Evolutionary conservation across 2,329 filamentous ascomycete species (phyloP), one percentile per base, ranked within the genome.

Genomic region (Alternaria brassicicola): DNA sequence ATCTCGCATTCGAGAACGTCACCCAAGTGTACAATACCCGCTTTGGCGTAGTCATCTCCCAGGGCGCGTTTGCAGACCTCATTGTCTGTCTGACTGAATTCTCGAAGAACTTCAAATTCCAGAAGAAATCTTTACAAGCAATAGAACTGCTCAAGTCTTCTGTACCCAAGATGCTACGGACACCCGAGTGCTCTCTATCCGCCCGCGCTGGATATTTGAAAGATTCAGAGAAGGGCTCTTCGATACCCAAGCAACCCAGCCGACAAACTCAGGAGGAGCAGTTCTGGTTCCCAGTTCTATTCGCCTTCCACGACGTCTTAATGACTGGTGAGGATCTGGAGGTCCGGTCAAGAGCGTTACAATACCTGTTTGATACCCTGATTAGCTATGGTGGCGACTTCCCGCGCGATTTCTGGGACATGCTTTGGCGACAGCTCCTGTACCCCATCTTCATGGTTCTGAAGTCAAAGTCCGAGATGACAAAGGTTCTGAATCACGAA

Each of bases 241-340:
- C 82, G 17, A 78, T 86, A 55, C 81, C 84, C 2, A 86, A 85
- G 72, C 87, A 89, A 59, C 88, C 88, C 55, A 90, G 83, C 56
- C 89, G 90, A 52, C 96, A 96, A 43, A 96, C 93, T 4, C 88
- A 95, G 63, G 96, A 99, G 76, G 95, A 98, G 76, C 93, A 96
- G 35, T 99, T 93, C 78, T 99, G 95, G 95, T 99, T 99, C 78
- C 95, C 95, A 0, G 91, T 99, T 6, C 83, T 99, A 28, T 98
- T 99, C 74, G 94, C 96, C 3, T 99, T 99, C 82, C 95, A 99
- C 75, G 95, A 99, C 76, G 93, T 99, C 21, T 82, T 99, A 46
- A 99, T 99, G 95, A 99, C 95, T 2, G 95, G 96, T 2, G 96
- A 99, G 78, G 95, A 99, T 75, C 84, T 99, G 17, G 95, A 99